Evolutionary conservation across 2,329 filamentous ascomycete genomes (phyloP).

Genomic region (Ascosphaera acerosa): DNA sequence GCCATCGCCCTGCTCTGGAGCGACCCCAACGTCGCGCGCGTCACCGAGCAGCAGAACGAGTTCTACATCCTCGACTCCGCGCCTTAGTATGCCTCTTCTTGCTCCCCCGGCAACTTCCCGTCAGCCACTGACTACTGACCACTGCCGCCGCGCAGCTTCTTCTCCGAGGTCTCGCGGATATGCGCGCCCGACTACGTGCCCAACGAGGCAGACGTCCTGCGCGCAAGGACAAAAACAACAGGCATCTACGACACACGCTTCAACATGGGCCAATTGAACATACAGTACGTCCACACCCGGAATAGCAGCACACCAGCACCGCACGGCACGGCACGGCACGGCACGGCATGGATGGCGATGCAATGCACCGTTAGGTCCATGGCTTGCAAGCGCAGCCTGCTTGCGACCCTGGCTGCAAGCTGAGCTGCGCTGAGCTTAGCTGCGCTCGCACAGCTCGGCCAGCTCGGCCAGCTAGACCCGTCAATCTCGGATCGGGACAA

Average conservation of each 20-base stretch:
- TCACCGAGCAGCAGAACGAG: constrained; percentile 87
- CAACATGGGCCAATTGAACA: constrained; percentile 94
- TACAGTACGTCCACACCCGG: constrained; percentile 46
- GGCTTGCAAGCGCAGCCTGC: no score
- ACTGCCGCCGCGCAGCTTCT: constrained; percentile 59
- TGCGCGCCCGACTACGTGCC: constrained; percentile 66
- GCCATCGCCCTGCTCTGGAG: constrained; percentile 77
- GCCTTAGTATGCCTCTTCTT: constrained; percentile 57
- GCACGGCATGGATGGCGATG: no score
- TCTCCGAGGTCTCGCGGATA: constrained; percentile 76
- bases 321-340: no score
- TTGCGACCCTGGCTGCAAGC: no score
- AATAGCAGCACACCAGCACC: no score
- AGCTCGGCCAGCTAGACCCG: no score
- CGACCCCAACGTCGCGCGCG: constrained; percentile 54
- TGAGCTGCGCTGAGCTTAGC: no score
- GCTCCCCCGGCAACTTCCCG: no score
- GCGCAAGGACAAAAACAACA: constrained; percentile 91
- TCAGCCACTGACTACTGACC: no score
- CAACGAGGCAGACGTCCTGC: constrained; percentile 79
- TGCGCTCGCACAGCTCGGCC: no score
- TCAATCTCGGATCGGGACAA: no score
- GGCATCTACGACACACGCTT: constrained; percentile 98
- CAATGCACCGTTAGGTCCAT: no score
- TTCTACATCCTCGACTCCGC: constrained; percentile 99